Conservation (phyloP, 129 eudicot genomes). For the Flaveria sonorensis region DNA sequence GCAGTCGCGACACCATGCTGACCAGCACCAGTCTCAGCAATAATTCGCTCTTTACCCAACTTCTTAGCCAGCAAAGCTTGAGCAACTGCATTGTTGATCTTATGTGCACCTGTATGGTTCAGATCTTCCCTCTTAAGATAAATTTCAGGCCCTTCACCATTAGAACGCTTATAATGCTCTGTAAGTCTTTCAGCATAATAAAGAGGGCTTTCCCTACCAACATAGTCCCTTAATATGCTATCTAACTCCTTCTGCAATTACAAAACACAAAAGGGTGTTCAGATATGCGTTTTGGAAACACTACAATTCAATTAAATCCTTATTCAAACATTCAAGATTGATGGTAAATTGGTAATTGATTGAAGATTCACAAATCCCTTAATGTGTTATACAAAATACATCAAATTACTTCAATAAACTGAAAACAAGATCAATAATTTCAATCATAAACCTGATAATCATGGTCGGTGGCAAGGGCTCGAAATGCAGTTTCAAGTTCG, state of each 20-base stretch:
- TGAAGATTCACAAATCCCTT: not conserved
- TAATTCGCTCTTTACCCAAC: slow-evolving; percentile 70
- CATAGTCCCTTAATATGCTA: slow-evolving; percentile 75
- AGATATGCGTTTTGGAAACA: not conserved
- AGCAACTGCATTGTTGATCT: slow-evolving; percentile 88
- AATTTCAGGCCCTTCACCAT: slow-evolving; percentile 84
- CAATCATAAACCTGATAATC: slow-evolving; percentile 30
- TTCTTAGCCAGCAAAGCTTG: slow-evolving; percentile 89
- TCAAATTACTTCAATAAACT: not conserved
- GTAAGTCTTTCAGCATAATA: slow-evolving; percentile 90
- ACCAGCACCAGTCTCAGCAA: slow-evolving; percentile 99
- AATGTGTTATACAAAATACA: not conserved
- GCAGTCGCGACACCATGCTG: slow-evolving; percentile 99
- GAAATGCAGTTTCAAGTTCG: slow-evolving; percentile 76
- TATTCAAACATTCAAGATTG: not conserved
- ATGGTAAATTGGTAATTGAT: not conserved
- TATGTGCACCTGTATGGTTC: slow-evolving; percentile 92
- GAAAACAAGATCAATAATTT: not conserved
- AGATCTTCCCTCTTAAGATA: slow-evolving; percentile 95
- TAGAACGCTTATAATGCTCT: slow-evolving; percentile 75
- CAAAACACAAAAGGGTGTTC: not conserved
- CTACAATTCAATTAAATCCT: not conserved
- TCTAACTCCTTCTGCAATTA: slow-evolving; percentile 71
- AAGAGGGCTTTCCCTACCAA: slow-evolving; percentile 90
- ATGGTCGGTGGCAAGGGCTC: slow-evolving; percentile 45